Conservation (phyloP, 495 filamentous ascomycete species). For the Saxophila tyrrhenica region DNA sequence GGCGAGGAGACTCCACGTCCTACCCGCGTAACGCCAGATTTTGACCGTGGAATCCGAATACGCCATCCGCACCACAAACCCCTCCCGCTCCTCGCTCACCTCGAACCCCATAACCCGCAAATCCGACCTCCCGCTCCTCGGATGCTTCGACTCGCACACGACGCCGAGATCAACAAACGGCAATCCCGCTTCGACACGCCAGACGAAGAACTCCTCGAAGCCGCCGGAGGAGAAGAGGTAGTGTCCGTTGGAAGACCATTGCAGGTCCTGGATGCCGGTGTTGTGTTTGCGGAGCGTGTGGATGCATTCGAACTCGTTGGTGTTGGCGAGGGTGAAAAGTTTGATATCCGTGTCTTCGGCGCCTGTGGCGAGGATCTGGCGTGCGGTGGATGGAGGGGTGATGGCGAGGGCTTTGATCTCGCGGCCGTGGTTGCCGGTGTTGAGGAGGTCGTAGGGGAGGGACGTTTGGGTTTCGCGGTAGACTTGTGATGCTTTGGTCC, state of each 20-base stretch:
- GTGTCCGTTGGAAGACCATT: constrained; percentile 50
- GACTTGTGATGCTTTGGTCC: constrained; percentile 46
- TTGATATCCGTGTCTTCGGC: constrained; percentile 82
- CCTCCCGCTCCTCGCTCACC: constrained; percentile 21
- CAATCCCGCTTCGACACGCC: constrained; percentile 48
- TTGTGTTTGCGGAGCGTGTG: constrained; percentile 62
- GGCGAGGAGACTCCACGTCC: constrained; percentile 44
- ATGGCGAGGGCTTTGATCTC: constrained; percentile 75
- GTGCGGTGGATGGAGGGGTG: constrained; percentile 16
- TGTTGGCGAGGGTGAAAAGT: constrained; percentile 41
- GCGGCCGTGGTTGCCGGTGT: constrained; percentile 66
- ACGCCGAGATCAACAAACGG: constrained; percentile 46
- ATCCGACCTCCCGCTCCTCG: constrained; percentile 50
- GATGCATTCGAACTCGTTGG: constrained; percentile 39
- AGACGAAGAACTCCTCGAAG: constrained; percentile 79
- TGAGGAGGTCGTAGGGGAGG: constrained; percentile 43
- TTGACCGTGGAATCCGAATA: constrained; percentile 62
- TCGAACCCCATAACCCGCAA: constrained; percentile 70
- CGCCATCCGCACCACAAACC: constrained; percentile 46
- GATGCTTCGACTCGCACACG: constrained; percentile 50
- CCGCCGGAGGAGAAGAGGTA: constrained; percentile 78
- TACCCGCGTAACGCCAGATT: constrained; percentile 7
- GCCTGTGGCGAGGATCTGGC: constrained; percentile 58
- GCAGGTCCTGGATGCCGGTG: constrained; percentile 71
- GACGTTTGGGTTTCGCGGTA: constrained; percentile 39